These are phyloP conservation scores for Massariosphaeria phaeospora DNA, from an alignment of 495 filamentous ascomycete genomes.

Conservation along the genomic window DNA sequence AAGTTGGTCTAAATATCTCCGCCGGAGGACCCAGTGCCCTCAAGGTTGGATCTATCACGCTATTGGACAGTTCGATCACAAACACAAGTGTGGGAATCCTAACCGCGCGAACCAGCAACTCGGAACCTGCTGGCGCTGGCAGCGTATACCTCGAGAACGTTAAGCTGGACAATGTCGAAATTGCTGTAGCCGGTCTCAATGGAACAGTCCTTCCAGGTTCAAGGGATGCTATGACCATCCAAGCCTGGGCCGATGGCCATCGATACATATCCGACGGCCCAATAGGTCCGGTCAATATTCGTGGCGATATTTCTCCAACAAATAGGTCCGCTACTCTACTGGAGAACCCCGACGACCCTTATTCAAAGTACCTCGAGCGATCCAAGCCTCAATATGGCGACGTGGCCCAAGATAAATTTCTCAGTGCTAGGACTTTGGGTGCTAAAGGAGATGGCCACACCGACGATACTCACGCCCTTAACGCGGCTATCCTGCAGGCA, in stretches of 20 bases:
- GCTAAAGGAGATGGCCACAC: conserved; percentile 37
- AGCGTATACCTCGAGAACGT: conserved; percentile 41
- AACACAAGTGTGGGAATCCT: conserved; percentile 33
- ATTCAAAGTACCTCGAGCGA: too few species aligned
- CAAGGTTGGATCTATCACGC: conserved; percentile 35
- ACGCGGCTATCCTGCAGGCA: conserved; percentile 29
- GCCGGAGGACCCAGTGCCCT: conserved; percentile 23
- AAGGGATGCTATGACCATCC: conserved; percentile 18
- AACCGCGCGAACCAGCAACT: conserved; percentile 26
- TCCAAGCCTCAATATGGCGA: conserved; percentile 40
- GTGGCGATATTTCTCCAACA: conserved; percentile 31
- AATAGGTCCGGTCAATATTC: conserved; percentile 23
- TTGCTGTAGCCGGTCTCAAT: conserved; percentile 20
- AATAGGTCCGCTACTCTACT: conserved; percentile 27
- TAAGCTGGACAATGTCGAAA: conserved; percentile 30
- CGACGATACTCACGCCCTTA: conserved; percentile 38
- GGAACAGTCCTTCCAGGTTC: conserved; percentile 28
- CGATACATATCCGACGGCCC: conserved; percentile 35
- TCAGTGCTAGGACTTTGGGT: conserved; percentile 33
- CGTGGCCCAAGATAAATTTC: conserved; percentile 20
- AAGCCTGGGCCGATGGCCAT: conserved; percentile 36
- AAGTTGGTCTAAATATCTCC: conserved; percentile 36
- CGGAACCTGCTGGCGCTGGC: conserved; percentile 29
- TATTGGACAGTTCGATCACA: conserved; percentile 37
- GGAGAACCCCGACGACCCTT: conserved; percentile 29